Base-by-base conservation (phyloP, 2,329 filamentous ascomycete genomes). In the Fusarium equiseti region DNA sequence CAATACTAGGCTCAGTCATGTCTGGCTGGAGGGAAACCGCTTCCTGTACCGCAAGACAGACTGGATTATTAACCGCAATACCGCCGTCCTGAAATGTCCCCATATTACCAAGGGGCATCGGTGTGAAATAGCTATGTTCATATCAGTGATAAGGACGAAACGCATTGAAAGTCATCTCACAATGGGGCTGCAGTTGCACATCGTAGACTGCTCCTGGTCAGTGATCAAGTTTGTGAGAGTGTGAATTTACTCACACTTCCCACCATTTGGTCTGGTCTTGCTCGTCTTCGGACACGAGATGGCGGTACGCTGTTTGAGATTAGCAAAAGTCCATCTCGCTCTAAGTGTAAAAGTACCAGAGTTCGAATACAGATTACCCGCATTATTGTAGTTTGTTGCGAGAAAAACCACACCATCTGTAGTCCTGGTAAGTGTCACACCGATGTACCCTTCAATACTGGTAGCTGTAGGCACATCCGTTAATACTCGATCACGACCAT, bases 31-130 rank as follows among this genome's bases (percentile, higher is more conserved):
- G n/a, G 3, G 51, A 54, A 15, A 46, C 61, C 16, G 62, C 55
- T 51, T 74, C 68, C 18, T 67, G 44, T 16, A 73, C n/a, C 13
- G 66, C 62, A 27, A 74, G 73, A 11, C 48, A 63, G 13, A 60
- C 67, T 5, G 63, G 72, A 50, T 74, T 74, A 46, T 74, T 74
- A 38, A 59, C 59, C 15, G 70, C 63, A 16, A 74, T 44, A 7
- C 72, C 63, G 22, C 72, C 66, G 46, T 74, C 71, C 44, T 74
- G 63, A 22, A 74, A 69, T 6, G 48, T 54, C 27, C 53, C 66
- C 15, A 59, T 46, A 27, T 56, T 43, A 15, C 61, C 43, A 29
- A 74, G 66, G 56, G 54, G 32, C 35, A 45, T 16, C 24, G 61
- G 55, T 27, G 46, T 60, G 44, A 72, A 72, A 35, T 70, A 72